Conservation (phyloP, 805 yeast genomes). For the Cyberlindnera petersonii region DNA sequence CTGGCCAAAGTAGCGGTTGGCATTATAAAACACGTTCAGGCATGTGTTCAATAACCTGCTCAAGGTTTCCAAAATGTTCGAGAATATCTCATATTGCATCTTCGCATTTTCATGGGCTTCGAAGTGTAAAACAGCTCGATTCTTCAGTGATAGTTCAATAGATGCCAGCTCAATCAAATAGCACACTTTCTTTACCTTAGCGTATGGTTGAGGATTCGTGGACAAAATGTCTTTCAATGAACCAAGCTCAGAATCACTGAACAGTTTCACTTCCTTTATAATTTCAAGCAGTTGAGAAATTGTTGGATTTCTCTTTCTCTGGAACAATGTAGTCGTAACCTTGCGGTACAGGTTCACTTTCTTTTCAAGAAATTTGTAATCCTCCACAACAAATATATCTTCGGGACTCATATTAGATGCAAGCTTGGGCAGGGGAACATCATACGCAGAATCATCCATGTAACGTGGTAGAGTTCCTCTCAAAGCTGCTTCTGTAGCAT, state of each 20-base stretch:
- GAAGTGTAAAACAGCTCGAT: conserved; percentile 37
- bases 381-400: conserved; percentile 36
- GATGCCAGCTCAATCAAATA: conserved; percentile 28
- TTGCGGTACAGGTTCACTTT: conserved; percentile 29
- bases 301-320: conserved; percentile 32
- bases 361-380: conserved; percentile 29
- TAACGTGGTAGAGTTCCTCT: conserved; percentile 16
- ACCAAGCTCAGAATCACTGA: conserved; percentile 27
- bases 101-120: conserved; percentile 30
- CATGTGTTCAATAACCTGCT: conserved; percentile 32
- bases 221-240: conserved; percentile 13
- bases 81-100: conserved; percentile 33
- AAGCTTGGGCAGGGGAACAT: conserved; percentile 27
- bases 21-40: conserved; percentile 31
- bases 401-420: conserved; percentile 33
- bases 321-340: conserved; percentile 31
- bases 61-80: conserved; percentile 26
- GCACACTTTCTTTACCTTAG: conserved; percentile 21
- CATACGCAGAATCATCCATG: conserved; percentile 18
- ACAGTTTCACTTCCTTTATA: conserved; percentile 32
- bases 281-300: conserved; percentile 31
- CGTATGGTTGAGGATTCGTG: conserved; percentile 10
- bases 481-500: conserved; percentile 13
- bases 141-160: conserved; percentile 31
- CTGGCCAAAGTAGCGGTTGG: conserved; percentile 31